These are phyloP conservation scores for Salix purpurea DNA, from an alignment of 345 rosid species.

Conservation along the genomic window DNA sequence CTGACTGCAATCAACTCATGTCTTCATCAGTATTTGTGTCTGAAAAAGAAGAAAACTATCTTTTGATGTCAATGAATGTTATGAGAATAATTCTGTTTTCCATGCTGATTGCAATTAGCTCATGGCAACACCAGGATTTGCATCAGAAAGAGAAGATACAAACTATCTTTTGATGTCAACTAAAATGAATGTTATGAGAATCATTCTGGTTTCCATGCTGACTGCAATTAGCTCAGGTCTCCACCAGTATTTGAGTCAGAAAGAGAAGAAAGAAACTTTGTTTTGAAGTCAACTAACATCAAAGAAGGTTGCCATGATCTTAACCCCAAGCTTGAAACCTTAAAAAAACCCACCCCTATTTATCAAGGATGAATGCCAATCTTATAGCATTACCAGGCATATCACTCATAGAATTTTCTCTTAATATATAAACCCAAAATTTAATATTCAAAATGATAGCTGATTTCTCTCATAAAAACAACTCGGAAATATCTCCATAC, in stretches of 20 bases:
- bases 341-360: background rate
- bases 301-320: background rate
- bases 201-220: background rate
- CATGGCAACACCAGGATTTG: background rate
- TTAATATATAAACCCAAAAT: background rate
- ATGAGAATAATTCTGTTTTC: too few relatives aligned
- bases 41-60: background rate
- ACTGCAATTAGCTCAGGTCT: background rate
- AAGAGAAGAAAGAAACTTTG: background rate
- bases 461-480: conserved; percentile 1
- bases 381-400: background rate
- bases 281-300: too few relatives aligned
- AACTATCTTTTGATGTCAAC: background rate
- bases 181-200: too few relatives aligned
- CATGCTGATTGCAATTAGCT: background rate
- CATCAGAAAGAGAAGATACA: background rate
- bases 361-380: background rate
- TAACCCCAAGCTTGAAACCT: background rate
- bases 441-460: background rate
- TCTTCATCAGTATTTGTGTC: background rate
- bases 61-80: too few relatives aligned
- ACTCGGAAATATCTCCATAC: background rate
- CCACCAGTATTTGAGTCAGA: background rate
- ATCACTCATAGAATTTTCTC: background rate
- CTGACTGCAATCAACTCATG: background rate